Base-by-base conservation (phyloP, 1,139 yeast genomes). In the Hansenula anomala region DNA sequence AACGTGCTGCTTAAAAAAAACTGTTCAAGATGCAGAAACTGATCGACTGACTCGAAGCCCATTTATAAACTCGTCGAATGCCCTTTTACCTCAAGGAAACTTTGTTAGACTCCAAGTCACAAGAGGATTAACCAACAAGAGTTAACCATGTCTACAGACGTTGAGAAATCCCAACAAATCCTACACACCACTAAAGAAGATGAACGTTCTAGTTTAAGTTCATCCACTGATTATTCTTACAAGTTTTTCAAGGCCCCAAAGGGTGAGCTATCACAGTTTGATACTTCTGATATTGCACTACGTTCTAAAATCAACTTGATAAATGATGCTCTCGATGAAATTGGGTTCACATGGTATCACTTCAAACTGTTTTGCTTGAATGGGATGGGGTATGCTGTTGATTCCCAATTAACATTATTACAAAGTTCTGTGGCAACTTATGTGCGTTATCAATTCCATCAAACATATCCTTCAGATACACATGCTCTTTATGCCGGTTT, bases 321-420 rank as follows among this genome's bases (percentile, higher is more conserved):
- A 37, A 70, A 71, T 47, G 59, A 69, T 41, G 75, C 77, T 12
- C 52, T 72, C 18, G 75, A 71, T 47, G 74, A 73, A 45, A 71
- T 72, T 25, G 78, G 78, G 1, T 69, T 73, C 55, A 73, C 78
- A 4, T 60, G 68, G 66, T 69, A 67, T 49, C 77, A 73, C 43
- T 54, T 63, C 35, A 67, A 69, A 45, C 55, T 71, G 30, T 66
- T 73, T 51, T 64, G 55, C 48, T 55, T 75, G 25, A 74, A 74
- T 43, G 85, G 85, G 15, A 71, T 77, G 70, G 86, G 86, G 15
- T 79, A 79, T 51, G 73, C 80, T 6, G 78, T 75, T 22, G 85
- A 79, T 54, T 75, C 82, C 15, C 78, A 77, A 53, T 61, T 79
- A 47, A 70, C 68, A 28, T 63, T 66, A 53, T 54, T 73, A 39